phyloP scores from a whole-genome alignment of 73 alveolate species.

The Paramecium sonneborni region DNA sequence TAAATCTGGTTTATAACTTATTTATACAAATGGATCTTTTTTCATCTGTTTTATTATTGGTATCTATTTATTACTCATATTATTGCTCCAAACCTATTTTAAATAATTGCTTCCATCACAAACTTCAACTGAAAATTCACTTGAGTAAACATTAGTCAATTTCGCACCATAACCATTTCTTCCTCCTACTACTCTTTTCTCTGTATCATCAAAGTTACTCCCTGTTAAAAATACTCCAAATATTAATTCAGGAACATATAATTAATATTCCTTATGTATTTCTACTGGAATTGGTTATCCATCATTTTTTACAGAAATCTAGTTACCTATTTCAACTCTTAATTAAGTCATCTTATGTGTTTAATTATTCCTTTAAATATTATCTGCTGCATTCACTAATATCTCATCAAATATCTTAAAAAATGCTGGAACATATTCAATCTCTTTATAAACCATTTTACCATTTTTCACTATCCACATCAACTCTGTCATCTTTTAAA shows the following conservation, averaged over 20 bases:
- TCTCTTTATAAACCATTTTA: constrained; percentile 80
- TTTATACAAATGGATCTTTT: constrained; percentile 82
- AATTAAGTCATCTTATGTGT: constrained; percentile 80
- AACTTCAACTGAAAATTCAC: constrained; percentile 93
- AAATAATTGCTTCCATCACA: constrained; percentile 73
- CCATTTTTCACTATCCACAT: constrained; percentile 80
- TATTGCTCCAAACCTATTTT: constrained; percentile 79
- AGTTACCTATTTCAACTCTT: constrained; percentile 84
- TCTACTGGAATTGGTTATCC: constrained; percentile 96
- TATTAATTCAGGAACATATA: constrained; percentile 96
- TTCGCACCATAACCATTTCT: constrained; percentile 99
- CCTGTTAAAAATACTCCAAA: constrained; percentile 98
- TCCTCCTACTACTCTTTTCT: constrained; percentile 99
- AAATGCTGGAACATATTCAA: constrained; percentile 94
- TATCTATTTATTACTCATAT: constrained; percentile 86
- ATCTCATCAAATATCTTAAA: constrained; percentile 96
- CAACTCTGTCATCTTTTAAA: constrained; percentile 79
- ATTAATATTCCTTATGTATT: constrained; percentile 91
- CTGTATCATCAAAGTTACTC: constrained; percentile 96
- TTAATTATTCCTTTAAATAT: constrained; percentile 88
- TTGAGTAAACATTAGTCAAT: constrained; percentile 97
- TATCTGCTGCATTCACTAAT: constrained; percentile 99
- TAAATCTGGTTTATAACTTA: constrained; percentile 97
- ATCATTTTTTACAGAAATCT: constrained; percentile 88
- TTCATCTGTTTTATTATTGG: constrained; percentile 80